Evolutionary conservation across 2,329 filamentous ascomycete species (phyloP).

Genomic region (Sclerotinia nivalis): DNA sequence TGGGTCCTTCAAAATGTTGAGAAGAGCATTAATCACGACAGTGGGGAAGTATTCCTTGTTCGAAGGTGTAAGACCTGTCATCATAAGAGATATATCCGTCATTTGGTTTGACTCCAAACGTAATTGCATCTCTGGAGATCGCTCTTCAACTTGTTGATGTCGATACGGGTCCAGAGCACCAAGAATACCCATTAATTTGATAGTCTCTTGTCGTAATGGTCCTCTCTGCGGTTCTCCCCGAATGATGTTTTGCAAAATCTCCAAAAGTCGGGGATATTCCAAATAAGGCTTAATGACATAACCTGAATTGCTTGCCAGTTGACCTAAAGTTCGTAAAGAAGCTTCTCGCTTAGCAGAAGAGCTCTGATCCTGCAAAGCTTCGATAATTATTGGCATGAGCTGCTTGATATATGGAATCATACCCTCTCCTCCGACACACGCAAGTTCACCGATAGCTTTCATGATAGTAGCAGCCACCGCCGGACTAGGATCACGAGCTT

Average conservation of each 20-base stretch:
- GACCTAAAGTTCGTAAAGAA: slow-evolving; percentile 84
- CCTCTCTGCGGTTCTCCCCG: slow-evolving; percentile 85
- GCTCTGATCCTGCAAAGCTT: slow-evolving; percentile 90
- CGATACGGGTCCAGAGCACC: slow-evolving; percentile 95
- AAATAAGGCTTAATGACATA: slow-evolving; percentile 97
- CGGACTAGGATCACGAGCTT: slow-evolving; percentile 80
- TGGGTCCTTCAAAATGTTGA: slow-evolving; percentile 87
- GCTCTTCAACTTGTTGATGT: slow-evolving; percentile 91
- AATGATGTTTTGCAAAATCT: slow-evolving; percentile 90
- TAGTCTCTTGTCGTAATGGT: slow-evolving; percentile 85
- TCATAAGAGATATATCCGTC: slow-evolving; percentile 95
- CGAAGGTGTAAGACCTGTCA: slow-evolving; percentile 93
- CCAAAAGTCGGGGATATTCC: slow-evolving; percentile 90
- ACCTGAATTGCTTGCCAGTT: slow-evolving; percentile 91
- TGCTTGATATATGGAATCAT: slow-evolving; percentile 90
- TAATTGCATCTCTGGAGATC: slow-evolving; percentile 76
- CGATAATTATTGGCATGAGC: slow-evolving; percentile 93
- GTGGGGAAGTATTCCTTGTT: slow-evolving; percentile 99
- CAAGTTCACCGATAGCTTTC: slow-evolving; percentile 90
- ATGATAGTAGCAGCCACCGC: slow-evolving; percentile 94
- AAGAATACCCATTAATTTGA: slow-evolving; percentile 93
- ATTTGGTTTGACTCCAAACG: slow-evolving; percentile 64
- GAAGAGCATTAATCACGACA: slow-evolving; percentile 92
- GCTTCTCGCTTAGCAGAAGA: slow-evolving; percentile 89
- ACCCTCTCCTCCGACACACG: slow-evolving; percentile 88